Evolutionary conservation across 2,329 filamentous ascomycete genomes (phyloP), one percentile per base, ranked within the genome.

Genomic region (Keithomyces neogunnii): DNA sequence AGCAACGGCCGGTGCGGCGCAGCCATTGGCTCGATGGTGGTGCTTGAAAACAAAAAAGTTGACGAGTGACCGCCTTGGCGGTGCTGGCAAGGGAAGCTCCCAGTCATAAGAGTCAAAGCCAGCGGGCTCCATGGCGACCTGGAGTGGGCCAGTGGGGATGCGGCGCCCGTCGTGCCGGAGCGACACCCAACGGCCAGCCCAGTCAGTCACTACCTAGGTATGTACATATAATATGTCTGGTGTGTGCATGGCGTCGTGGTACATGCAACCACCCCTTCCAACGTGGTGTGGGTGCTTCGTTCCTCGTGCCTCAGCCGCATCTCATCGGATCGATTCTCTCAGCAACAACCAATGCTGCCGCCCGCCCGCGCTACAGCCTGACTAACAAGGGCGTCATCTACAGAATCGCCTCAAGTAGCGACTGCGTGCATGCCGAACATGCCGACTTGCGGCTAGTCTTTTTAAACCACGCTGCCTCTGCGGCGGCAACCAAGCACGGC

Each of bases 31-130:
- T n/a, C 40, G 10, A 39, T 19, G 6, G n/a, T 56, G 57, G 57
- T 58, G 56, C 56, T 57, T 51, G 56, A 63, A 64, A 65, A 65
- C 59, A 57, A 61, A 59, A 59, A 40, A 29, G n/a, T 11, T 9
- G 28, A 43, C 40, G 33, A 40, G 46, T 42, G 46, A 52, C 50
- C 39, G 50, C 50, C 50, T 48, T 40, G 2, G 19, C 7, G 39
- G n/a, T 42, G 26, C n/a, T 13, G 8, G 39, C 28, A 19, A 19
- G 19, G 19, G 19, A 19, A 19, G 19, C 13, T 13, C 39, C n/a
- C 39, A 8, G 19, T 19, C 26, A 19, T 19, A 13, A 7, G 6
- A 42, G 19, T 19, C 6, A 26, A 42, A 26, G 10, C n/a, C 6
- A 42, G 33, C 6, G 33, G 6, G 6, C 36, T 13, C 45, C 13